A percentile compares a stretch with the other conserved stretches of the same genome.
Evolutionary conservation across 169 alveolate species (phyloP).

Genomic region (Neospora caninum): DNA sequence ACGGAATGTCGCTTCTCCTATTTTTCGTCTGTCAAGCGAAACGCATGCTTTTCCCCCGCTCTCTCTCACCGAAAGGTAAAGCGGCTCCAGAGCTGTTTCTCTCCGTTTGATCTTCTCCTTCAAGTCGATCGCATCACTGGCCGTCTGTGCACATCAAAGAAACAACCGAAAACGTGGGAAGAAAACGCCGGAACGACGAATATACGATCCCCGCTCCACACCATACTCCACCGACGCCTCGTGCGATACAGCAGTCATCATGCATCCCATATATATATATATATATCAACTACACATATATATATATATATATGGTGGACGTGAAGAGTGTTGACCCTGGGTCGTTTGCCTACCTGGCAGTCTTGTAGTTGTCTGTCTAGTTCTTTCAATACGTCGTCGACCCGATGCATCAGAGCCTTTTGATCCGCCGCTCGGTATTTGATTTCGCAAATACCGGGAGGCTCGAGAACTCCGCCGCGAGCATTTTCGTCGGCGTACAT

Average conservation of each 20-base stretch:
- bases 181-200: not conserved
- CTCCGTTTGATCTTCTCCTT: slow-evolving; percentile 42
- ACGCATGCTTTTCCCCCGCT: too few species aligned
- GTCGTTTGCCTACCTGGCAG: not conserved
- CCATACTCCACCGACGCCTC: not conserved
- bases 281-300: not conserved
- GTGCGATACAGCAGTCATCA: not conserved
- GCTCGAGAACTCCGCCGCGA: slow-evolving; percentile 85
- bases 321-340: not conserved
- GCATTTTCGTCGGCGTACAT: slow-evolving; percentile 84
- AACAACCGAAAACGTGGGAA: not conserved
- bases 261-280: not conserved
- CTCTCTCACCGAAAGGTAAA: slow-evolving; percentile 49
- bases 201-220: not conserved
- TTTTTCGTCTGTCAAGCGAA: not conserved
- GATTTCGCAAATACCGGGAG: slow-evolving; percentile 75
- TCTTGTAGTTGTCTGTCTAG: slow-evolving; percentile 45
- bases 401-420: slow-evolving; percentile 56
- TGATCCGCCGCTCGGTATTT: slow-evolving; percentile 61
- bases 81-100: slow-evolving; percentile 62
- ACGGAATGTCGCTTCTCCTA: not conserved
- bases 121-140: slow-evolving; percentile 35
- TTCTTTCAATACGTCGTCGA: slow-evolving; percentile 36
- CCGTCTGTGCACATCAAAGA: slow-evolving; percentile 37
- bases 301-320: too few species aligned